Evolutionary conservation across 2,329 filamentous ascomycete species (phyloP).

Genomic region (Penicillium sp.): DNA sequence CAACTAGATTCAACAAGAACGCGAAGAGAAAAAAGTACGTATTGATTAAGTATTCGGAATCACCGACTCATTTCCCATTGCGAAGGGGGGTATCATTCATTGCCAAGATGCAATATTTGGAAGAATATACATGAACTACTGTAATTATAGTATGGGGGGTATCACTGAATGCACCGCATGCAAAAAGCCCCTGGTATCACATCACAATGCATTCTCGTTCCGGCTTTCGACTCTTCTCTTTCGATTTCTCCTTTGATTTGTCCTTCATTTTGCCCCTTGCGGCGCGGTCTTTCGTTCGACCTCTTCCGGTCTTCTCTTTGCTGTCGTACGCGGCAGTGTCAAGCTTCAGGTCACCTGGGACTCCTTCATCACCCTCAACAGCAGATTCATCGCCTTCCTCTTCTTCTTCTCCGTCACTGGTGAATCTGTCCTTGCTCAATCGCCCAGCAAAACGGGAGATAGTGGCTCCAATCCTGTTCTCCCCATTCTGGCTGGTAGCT

Average conservation of each 20-base stretch:
- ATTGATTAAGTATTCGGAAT: too few species aligned
- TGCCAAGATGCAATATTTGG: constrained; percentile 10
- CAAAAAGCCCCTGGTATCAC: constrained; percentile 6
- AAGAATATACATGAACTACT: constrained; percentile 11
- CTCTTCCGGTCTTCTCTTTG: background rate
- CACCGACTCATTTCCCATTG: constrained; percentile 9
- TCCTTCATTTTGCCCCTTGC: background rate
- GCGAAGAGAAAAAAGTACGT: too few species aligned
- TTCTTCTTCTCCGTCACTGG: constrained; percentile 34
- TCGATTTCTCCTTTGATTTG: background rate
- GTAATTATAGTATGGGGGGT: background rate
- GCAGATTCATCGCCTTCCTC: constrained; percentile 31
- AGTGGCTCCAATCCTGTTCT: constrained; percentile 40
- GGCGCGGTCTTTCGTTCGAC: background rate
- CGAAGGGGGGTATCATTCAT: constrained; percentile 20
- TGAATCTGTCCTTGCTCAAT: constrained; percentile 36
- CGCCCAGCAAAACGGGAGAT: constrained; percentile 41
- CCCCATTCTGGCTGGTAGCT: constrained; percentile 39
- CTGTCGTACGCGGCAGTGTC: background rate
- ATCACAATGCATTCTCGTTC: constrained; percentile 10
- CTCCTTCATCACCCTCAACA: constrained; percentile 43
- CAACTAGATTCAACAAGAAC: background rate
- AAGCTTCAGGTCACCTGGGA: constrained; percentile 1
- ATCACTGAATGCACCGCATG: constrained; percentile 11
- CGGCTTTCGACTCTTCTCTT: background rate